Conservation (phyloP, 2,329 filamentous ascomycete species). For the Tolypocladium cylindrosporum region DNA sequence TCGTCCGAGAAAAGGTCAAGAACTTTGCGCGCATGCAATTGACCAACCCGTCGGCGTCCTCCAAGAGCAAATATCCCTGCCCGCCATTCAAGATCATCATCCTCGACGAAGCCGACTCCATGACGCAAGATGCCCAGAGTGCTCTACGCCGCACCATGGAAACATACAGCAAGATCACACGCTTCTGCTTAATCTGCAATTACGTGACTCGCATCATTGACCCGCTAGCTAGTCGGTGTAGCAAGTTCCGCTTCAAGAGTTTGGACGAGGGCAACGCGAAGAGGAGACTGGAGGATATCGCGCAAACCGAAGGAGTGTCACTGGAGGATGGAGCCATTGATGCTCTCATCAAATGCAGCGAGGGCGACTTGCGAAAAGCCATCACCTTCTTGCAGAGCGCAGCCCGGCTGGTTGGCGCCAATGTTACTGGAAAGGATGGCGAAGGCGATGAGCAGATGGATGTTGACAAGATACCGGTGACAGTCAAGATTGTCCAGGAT, state of each 20-base stretch:
- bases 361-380: constrained; percentile 90
- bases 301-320: constrained; percentile 62
- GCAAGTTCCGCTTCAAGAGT: constrained; percentile 96
- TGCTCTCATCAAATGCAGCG: constrained; percentile 74
- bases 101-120: constrained; percentile 93
- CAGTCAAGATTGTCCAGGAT: constrained; percentile 75
- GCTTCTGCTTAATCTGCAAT: constrained; percentile 97
- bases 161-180: constrained; percentile 90
- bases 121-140: constrained; percentile 97
- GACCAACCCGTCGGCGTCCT: constrained; percentile 64
- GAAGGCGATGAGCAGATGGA: constrained; percentile 55
- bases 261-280: constrained; percentile 79
- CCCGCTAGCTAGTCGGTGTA: constrained; percentile 83
- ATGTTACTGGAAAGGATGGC: constrained; percentile 33
- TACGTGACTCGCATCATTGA: constrained; percentile 98
- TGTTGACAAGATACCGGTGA: constrained; percentile 51
- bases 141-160: constrained; percentile 95
- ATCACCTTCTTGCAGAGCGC: constrained; percentile 95
- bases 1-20: constrained; percentile 96
- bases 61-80: constrained; percentile 71
- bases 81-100: constrained; percentile 99
- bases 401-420: constrained; percentile 73
- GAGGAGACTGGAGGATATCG: constrained; percentile 72
- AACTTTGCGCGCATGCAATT: constrained; percentile 95
- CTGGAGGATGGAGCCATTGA: constrained; percentile 74